Conservation (phyloP, 2,329 filamentous ascomycete species). For the Leptoxyphium fumago region DNA sequence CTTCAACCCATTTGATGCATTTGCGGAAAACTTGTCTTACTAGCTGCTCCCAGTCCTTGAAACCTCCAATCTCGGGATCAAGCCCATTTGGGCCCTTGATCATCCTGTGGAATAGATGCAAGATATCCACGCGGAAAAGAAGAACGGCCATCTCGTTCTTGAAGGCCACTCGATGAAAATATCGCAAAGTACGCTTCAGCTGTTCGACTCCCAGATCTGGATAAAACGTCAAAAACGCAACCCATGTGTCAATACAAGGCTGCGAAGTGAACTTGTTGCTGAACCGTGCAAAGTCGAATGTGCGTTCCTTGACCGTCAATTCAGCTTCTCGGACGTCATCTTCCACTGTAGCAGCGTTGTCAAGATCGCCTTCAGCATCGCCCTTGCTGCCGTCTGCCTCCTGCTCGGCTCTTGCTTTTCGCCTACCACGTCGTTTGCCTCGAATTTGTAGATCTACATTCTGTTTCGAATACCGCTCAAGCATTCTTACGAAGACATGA, state of each 20-base stretch:
- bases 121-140: slow-evolving; percentile 80
- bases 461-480: slow-evolving; percentile 88
- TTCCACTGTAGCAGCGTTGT: slow-evolving; percentile 42
- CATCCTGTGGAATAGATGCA: slow-evolving; percentile 77
- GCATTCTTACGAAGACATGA: slow-evolving; percentile 79
- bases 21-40: slow-evolving; percentile 70
- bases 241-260: slow-evolving; percentile 75
- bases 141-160: slow-evolving; percentile 85
- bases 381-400: slow-evolving; percentile 21
- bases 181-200: slow-evolving; percentile 81
- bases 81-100: slow-evolving; percentile 75
- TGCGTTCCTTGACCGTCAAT: slow-evolving; percentile 62
- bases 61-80: slow-evolving; percentile 48
- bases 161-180: slow-evolving; percentile 86
- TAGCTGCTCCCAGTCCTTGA: slow-evolving; percentile 83
- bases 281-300: slow-evolving; percentile 86
- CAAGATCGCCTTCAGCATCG: slow-evolving; percentile 31
- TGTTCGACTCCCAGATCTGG: slow-evolving; percentile 64
- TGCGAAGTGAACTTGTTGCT: slow-evolving; percentile 68
- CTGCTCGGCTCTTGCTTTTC: slow-evolving; percentile 54
- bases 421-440: slow-evolving; percentile 57
- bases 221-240: slow-evolving; percentile 66
- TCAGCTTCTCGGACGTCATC: slow-evolving; percentile 63
- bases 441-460: slow-evolving; percentile 89
- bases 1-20: slow-evolving; percentile 59